Evolutionary conservation across 2,329 filamentous ascomycete species (phyloP), one percentile per base, ranked within the genome.

Genomic region (Penicillium sp.): DNA sequence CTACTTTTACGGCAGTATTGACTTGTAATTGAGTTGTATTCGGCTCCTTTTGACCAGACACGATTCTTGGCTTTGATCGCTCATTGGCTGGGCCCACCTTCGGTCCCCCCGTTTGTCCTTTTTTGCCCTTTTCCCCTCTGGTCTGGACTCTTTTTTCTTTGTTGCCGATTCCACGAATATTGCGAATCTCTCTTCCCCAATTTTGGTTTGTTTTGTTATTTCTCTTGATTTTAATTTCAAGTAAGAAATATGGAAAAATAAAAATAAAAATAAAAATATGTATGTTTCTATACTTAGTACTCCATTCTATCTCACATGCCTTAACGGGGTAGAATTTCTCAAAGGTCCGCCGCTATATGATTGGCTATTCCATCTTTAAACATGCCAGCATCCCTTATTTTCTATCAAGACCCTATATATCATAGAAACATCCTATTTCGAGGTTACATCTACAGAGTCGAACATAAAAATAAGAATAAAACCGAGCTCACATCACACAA

Each of bases 91-190:
- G 15, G 2, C 6, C 2, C 19, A 6, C 25, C 33, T 50, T 35
- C 15, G 31, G 29, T 13, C 35, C 41, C 53, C 53, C 48, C 31
- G 31, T 53, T 53, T 36, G 25, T 19, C 50, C 2, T 53, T 45
- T 52, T 53, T 45, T 47, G 39, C 50, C 50, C 39, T 47, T 50
- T 52, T 33, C 53, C 53, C 53, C 48, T 56, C 53, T 25, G 53
- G 47, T 51, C 47, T 56, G 47, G 53, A 36, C 47, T 55, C 17
- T 44, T 17, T 41, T 50, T 27, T 35, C 47, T 44, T 55, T 55
- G 45, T 44, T 42, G 21, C 19, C 21, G 36, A 42, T 41, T 44
- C 1, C 23, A 12, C 9, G 21, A 23, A 23, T 4, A 27, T 17
- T 17, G 3, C 13, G 1, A 1, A 48, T n/a, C 15, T 15, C 43